A percentile compares a stretch with the other conserved stretches of the same genome.
These are phyloP conservation scores for Termitomyces sp. DNA, from an alignment of 768 basidiomycete species.

Conservation along the genomic window DNA sequence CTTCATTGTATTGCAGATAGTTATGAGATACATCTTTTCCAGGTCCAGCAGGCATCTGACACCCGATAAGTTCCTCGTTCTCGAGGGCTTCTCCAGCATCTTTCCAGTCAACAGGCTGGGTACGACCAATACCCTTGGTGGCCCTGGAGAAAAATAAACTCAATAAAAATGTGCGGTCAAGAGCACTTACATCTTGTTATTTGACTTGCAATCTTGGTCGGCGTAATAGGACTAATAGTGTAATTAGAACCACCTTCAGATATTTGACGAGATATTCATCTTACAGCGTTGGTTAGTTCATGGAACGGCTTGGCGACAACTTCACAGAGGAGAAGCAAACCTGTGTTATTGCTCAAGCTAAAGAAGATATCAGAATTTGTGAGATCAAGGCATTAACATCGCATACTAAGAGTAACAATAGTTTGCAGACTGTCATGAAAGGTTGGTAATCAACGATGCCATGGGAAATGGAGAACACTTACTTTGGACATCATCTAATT, in stretches of 20 bases:
- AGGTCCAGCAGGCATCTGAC: constrained; percentile 54
- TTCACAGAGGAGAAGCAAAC: constrained; percentile 56
- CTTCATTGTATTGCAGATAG: constrained; percentile 53
- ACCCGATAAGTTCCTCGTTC: constrained; percentile 44
- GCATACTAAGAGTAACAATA: constrained; percentile 49
- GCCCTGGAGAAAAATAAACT: constrained; percentile 24
- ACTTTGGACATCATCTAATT: constrained; percentile 60
- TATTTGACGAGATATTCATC: constrained; percentile 7
- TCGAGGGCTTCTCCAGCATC: constrained; percentile 48
- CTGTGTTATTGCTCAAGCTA: constrained; percentile 45
- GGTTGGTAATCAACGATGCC: background rate
- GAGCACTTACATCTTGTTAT: constrained; percentile 28
- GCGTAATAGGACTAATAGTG: constrained; percentile 39
- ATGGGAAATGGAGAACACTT: constrained; percentile 5
- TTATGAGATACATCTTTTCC: constrained; percentile 24
- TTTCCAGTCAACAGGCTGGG: constrained; percentile 50
- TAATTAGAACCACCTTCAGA: background rate
- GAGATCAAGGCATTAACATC: background rate
- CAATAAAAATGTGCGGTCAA: background rate
- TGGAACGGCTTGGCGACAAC: constrained; percentile 52
- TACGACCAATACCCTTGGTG: constrained; percentile 49
- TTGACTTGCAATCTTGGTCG: constrained; percentile 37
- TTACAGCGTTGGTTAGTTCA: constrained; percentile 36
- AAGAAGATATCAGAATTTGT: constrained; percentile 3
- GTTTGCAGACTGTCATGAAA: constrained; percentile 38